phyloP scores from a whole-genome alignment of 2,329 filamentous ascomycete species.

The Neofusicoccum sp. region DNA sequence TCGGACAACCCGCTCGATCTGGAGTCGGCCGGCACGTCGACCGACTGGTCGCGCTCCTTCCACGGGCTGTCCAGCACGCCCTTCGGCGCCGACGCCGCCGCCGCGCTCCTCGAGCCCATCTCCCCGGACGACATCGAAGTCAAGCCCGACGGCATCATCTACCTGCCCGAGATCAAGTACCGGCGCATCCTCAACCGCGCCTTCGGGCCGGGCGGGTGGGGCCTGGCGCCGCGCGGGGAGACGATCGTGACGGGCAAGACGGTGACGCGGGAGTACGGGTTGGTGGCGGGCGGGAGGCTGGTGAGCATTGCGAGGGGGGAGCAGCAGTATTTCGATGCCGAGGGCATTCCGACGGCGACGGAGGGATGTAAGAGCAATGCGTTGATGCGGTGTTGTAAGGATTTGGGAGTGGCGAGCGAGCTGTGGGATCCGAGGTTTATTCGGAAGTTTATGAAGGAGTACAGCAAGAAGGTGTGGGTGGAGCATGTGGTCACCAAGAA shows the following conservation, averaged over 20 bases:
- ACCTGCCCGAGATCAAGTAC: constrained; percentile 98
- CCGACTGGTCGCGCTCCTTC: constrained; percentile 82
- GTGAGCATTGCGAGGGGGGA: constrained; percentile 86
- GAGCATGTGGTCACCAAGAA: constrained; percentile 86
- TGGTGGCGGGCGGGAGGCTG: constrained; percentile 84
- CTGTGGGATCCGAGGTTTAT: constrained; percentile 96
- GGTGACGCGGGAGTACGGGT: constrained; percentile 87
- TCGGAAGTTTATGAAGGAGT: constrained; percentile 71
- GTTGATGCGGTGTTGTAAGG: constrained; percentile 97
- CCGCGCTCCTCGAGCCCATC: constrained; percentile 67
- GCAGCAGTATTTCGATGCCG: constrained; percentile 86
- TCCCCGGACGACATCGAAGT: constrained; percentile 81
- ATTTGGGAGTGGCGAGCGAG: constrained; percentile 89
- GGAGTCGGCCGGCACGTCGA: constrained; percentile 46
- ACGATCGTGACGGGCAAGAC: constrained; percentile 77
- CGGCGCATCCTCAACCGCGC: constrained; percentile 82
- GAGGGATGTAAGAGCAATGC: constrained; percentile 98
- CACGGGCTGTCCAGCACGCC: constrained; percentile 70
- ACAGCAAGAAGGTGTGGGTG: constrained; percentile 80
- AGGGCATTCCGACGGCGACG: constrained; percentile 88
- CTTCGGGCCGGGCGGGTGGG: constrained; percentile 96
- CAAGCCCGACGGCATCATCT: constrained; percentile 95
- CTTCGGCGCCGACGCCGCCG: constrained; percentile 68
- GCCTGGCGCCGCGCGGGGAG: constrained; percentile 82
- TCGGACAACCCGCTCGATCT: constrained; percentile 40